These are phyloP conservation scores for Avena insularis DNA, from an alignment of 176 grass and related monocot genomes.

Conservation along the genomic window DNA sequence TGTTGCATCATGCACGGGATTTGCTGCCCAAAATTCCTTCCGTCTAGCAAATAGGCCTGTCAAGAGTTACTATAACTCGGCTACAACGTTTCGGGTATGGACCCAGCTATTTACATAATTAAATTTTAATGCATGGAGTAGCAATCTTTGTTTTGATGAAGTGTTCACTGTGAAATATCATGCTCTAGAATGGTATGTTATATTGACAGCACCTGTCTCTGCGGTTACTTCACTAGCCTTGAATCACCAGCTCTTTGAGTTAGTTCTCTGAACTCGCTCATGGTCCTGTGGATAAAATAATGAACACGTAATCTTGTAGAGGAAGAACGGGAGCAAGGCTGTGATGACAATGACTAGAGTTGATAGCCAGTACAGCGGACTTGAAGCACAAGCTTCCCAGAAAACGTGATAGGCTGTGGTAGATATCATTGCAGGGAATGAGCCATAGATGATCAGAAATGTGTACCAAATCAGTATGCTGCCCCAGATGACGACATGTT, in stretches of 20 bases:
- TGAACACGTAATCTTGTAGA: slow-evolving; percentile 52
- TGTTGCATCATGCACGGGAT: not conserved
- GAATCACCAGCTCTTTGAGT: slow-evolving; percentile 49
- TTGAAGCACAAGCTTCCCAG: slow-evolving; percentile 62
- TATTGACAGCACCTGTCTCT: not conserved
- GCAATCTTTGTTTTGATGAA: slow-evolving; percentile 13
- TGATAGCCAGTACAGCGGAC: slow-evolving; percentile 73
- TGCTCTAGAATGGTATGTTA: slow-evolving; percentile 17
- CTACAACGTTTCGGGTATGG: not conserved
- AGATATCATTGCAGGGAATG: slow-evolving; percentile 54
- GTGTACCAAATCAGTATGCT: slow-evolving; percentile 79
- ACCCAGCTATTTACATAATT: slow-evolving; percentile 23
- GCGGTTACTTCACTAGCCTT: not conserved
- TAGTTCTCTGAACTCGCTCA: slow-evolving; percentile 64
- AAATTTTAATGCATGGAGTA: not conserved
- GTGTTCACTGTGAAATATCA: not conserved
- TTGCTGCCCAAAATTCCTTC: not conserved
- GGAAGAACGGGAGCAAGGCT: slow-evolving; percentile 73
- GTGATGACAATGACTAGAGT: slow-evolving; percentile 69
- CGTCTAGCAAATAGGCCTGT: not conserved
- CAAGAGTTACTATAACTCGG: not conserved
- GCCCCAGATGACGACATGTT: slow-evolving; percentile 87
- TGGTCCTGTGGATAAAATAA: slow-evolving; percentile 67
- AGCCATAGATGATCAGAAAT: slow-evolving; percentile 69
- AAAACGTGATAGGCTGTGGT: slow-evolving; percentile 75